Evolutionary conservation across 2,329 filamentous ascomycete species (phyloP).

Genomic region (Phaeosphaeriaceae sp.): DNA sequence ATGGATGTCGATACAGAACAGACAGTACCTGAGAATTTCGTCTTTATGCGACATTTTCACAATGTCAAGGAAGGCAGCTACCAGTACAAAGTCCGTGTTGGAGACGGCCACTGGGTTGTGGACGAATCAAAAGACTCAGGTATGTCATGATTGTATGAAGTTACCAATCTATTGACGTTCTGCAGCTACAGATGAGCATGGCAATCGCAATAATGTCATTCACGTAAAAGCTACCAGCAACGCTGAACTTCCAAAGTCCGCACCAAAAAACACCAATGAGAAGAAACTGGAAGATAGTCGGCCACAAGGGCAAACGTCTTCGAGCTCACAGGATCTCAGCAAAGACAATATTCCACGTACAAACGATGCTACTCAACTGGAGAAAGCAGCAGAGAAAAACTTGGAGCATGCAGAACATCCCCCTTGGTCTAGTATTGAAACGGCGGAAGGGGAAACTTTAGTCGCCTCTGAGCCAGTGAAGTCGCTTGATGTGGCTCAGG

Average conservation of each 20-base stretch:
- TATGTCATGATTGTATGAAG: slow-evolving; percentile 47
- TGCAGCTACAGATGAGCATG: slow-evolving; percentile 58
- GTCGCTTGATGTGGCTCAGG: slow-evolving; percentile 24
- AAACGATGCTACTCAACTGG: slow-evolving; percentile 3
- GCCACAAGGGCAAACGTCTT: too few species aligned
- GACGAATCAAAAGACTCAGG: slow-evolving; percentile 67
- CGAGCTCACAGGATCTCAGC: slow-evolving; percentile 9
- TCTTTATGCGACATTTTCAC: slow-evolving; percentile 64
- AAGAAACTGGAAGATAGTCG: not conserved
- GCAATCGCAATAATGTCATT: slow-evolving; percentile 62
- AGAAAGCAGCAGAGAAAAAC: slow-evolving; percentile 13
- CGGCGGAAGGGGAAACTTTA: slow-evolving; percentile 18
- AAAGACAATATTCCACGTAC: slow-evolving; percentile 25
- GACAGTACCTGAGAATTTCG: slow-evolving; percentile 59
- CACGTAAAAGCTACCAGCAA: slow-evolving; percentile 34
- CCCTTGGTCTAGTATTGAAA: slow-evolving; percentile 27
- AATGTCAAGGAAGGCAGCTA: slow-evolving; percentile 65
- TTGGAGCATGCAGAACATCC: slow-evolving; percentile 28
- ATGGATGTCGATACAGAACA: slow-evolving; percentile 61
- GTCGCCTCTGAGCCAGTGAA: slow-evolving; percentile 12
- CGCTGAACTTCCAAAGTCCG: not conserved
- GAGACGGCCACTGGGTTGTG: slow-evolving; percentile 68
- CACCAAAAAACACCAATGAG: slow-evolving; percentile 1
- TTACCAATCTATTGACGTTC: slow-evolving; percentile 20
- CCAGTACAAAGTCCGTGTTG: slow-evolving; percentile 77